Conservation (phyloP, 2,329 filamentous ascomycete species). For the Gyromitra esculenta region DNA sequence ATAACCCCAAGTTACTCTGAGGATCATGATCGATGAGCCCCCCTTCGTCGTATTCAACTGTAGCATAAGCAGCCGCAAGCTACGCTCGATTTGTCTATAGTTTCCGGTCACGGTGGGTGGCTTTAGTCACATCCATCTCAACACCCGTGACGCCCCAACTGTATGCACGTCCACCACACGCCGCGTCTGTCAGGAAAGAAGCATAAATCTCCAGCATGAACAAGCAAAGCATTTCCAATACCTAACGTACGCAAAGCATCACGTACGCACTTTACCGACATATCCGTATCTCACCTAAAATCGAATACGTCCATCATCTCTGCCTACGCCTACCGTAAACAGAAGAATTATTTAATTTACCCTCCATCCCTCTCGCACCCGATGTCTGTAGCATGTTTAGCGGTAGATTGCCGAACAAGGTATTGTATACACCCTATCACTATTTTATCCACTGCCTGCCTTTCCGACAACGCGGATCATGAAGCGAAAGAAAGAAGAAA, state of each 20-base stretch:
- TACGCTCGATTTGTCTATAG: constrained; percentile 29
- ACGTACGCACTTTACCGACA: constrained; percentile 34
- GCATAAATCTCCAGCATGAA: constrained; percentile 21
- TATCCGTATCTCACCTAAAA: constrained; percentile 34
- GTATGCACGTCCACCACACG: constrained; percentile 31
- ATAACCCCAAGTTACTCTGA: constrained; percentile 17
- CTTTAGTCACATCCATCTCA: constrained; percentile 27
- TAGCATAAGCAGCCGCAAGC: constrained; percentile 5
- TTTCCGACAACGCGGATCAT: constrained; percentile 30
- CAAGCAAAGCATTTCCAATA: constrained; percentile 15
- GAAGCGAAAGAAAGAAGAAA: not conserved
- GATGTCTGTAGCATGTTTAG: not conserved
- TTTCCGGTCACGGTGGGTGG: constrained; percentile 28
- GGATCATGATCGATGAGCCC: constrained; percentile 18
- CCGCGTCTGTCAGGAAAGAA: constrained; percentile 28
- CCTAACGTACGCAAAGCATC: constrained; percentile 40
- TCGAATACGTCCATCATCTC: constrained; percentile 15
- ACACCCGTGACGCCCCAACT: constrained; percentile 7
- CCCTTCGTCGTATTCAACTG: not conserved
- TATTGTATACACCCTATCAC: constrained; percentile 18
- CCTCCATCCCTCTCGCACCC: not conserved
- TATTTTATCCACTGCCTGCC: constrained; percentile 9
- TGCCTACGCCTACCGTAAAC: constrained; percentile 31
- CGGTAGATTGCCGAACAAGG: constrained; percentile 34
- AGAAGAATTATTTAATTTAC: constrained; percentile 11